These are phyloP conservation scores for Cyclotella baltica DNA, from an alignment of 108 stramenopile genomes.

Conservation along the genomic window DNA sequence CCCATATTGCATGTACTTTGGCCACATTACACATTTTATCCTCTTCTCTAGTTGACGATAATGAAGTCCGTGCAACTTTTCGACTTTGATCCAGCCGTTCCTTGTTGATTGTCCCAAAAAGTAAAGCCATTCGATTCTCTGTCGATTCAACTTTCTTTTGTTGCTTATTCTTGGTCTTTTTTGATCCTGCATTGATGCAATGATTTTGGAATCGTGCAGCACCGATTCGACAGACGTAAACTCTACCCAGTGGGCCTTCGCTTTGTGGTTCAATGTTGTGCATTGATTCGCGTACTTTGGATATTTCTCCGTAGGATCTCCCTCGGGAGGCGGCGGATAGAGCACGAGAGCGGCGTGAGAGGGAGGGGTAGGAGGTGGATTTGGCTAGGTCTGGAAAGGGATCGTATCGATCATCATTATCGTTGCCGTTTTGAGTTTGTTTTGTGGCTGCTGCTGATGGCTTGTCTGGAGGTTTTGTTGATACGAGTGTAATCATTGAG, in stretches of 20 bases:
- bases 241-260: slow-evolving; percentile 65
- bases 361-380: slow-evolving; percentile 59
- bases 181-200: slow-evolving; percentile 31
- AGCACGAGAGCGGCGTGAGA: slow-evolving; percentile 54
- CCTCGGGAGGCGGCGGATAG: slow-evolving; percentile 51
- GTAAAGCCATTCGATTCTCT: slow-evolving; percentile 65
- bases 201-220: slow-evolving; percentile 81
- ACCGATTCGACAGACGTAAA: slow-evolving; percentile 78
- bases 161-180: slow-evolving; percentile 35
- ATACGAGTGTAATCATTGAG: slow-evolving; percentile 67
- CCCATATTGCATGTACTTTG: slow-evolving; percentile 88
- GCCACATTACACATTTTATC: slow-evolving; percentile 78
- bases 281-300: slow-evolving; percentile 63
- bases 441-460: slow-evolving; percentile 18
- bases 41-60: slow-evolving; percentile 67
- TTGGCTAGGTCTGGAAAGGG: slow-evolving; percentile 89
- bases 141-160: slow-evolving; percentile 14
- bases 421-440: too few relatives aligned
- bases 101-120: slow-evolving; percentile 79
- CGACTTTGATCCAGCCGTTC: slow-evolving; percentile 69
- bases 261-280: slow-evolving; percentile 82
- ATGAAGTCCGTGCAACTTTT: slow-evolving; percentile 69
- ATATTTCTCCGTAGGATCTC: slow-evolving; percentile 74
- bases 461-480: slow-evolving; percentile 19
- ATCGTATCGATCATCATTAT: slow-evolving; percentile 54